These are phyloP conservation scores for Cucurbita pepo DNA, from an alignment of 306 rosid species.

Conservation along the genomic window DNA sequence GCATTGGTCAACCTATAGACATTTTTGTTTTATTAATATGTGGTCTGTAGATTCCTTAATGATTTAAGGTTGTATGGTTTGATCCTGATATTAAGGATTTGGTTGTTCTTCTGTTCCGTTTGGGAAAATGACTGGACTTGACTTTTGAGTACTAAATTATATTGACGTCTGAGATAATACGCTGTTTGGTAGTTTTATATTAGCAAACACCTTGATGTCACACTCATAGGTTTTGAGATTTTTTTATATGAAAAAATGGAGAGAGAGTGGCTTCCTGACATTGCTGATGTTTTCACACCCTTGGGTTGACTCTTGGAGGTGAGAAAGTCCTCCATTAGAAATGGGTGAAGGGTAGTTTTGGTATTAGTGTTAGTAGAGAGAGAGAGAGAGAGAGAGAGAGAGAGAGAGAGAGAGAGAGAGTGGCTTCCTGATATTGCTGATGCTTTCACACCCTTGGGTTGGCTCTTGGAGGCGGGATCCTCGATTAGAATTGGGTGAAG, in stretches of 20 bases:
- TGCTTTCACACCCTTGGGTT: neutral
- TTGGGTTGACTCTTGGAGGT: too few relatives aligned
- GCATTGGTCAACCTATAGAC: neutral
- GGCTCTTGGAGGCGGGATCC: too few relatives aligned
- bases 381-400: too few relatives aligned
- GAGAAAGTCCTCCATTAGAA: too few relatives aligned
- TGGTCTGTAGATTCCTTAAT: neutral
- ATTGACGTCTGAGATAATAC: neutral
- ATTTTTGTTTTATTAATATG: neutral
- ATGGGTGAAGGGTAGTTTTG: too few relatives aligned
- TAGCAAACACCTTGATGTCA: neutral
- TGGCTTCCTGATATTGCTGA: neutral
- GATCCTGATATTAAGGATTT: slow-evolving; percentile 1
- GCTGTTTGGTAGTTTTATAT: neutral
- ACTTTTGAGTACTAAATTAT: neutral
- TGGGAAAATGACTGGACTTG: neutral
- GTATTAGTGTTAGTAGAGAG: too few relatives aligned
- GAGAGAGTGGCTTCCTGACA: neutral
- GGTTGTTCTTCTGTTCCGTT: neutral
- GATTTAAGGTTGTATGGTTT: neutral
- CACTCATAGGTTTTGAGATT: neutral
- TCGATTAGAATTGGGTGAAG: too few relatives aligned
- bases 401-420: too few relatives aligned
- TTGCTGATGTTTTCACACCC: neutral
- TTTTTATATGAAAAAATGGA: too few relatives aligned